These are phyloP conservation scores for Podosphaera leucotricha DNA, from an alignment of 2,329 filamentous ascomycete genomes.

Conservation along the genomic window DNA sequence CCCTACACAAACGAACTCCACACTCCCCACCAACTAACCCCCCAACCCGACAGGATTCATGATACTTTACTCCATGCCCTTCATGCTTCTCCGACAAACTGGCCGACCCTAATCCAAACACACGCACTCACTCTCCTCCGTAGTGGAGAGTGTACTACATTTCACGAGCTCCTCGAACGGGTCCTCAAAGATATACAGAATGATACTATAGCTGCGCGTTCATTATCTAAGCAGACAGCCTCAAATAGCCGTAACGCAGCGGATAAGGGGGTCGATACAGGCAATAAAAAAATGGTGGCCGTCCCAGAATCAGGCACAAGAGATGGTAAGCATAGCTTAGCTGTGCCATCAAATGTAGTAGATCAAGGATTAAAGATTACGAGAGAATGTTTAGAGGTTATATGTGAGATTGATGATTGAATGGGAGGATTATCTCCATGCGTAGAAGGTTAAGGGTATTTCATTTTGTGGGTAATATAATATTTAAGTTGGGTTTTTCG, in stretches of 20 bases:
- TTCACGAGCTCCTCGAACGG: slow-evolving; percentile 34
- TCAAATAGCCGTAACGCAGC: not conserved
- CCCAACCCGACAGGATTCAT: slow-evolving; percentile 27
- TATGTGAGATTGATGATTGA: slow-evolving; percentile 13
- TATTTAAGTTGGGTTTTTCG: no score
- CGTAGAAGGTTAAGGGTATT: not conserved
- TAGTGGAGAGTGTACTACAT: slow-evolving; percentile 33
- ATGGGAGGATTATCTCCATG: not conserved
- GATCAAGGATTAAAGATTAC: slow-evolving; percentile 38
- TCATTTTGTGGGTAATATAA: no score
- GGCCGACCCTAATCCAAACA: slow-evolving; percentile 34
- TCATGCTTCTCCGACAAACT: slow-evolving; percentile 34
- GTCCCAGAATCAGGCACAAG: slow-evolving; percentile 4
- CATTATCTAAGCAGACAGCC: not conserved
- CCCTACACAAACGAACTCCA: not conserved
- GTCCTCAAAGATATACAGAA: slow-evolving; percentile 33
- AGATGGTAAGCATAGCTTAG: slow-evolving; percentile 19
- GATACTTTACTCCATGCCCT: slow-evolving; percentile 38
- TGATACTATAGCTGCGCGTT: slow-evolving; percentile 7
- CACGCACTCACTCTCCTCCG: slow-evolving; percentile 37
- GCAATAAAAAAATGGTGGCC: slow-evolving; percentile 4
- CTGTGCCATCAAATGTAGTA: slow-evolving; percentile 33
- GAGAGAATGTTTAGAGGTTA: slow-evolving; percentile 29
- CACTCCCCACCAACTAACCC: not conserved
- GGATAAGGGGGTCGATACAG: slow-evolving; percentile 10